Evolutionary conservation across 208 protist species (phyloP).

Genomic region (Blastocrithidia nonstop): DNA sequence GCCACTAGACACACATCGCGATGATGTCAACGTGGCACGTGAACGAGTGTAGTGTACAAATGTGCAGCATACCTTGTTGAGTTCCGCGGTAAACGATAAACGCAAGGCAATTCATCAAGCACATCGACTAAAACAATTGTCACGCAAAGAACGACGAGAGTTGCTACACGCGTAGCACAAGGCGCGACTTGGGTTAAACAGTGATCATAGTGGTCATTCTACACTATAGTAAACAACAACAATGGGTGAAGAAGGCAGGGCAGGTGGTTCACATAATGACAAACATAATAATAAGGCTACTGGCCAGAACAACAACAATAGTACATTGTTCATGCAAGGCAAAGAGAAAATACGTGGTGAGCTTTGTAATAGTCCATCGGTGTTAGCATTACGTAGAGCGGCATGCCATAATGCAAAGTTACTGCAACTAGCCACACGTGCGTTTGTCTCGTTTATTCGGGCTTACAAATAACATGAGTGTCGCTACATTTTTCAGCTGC

Average conservation of each 20-base stretch:
- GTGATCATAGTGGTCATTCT: conserved; percentile 14
- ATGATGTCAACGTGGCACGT: conserved; percentile 35
- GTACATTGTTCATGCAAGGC: too few relatives aligned
- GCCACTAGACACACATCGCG: conserved; percentile 51
- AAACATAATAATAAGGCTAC: too few relatives aligned
- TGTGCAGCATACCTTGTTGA: conserved; percentile 52
- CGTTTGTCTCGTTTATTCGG: conserved; percentile 86
- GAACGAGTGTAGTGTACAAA: conserved; percentile 40
- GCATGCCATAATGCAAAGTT: conserved; percentile 47
- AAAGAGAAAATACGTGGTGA: conserved; percentile 60
- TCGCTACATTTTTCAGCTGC: conserved; percentile 86
- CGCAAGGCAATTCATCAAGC: conserved; percentile 55
- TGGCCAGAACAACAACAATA: too few relatives aligned
- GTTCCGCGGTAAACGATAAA: conserved; percentile 39
- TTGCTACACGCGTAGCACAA: conserved; percentile 38
- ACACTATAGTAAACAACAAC: too few relatives aligned
- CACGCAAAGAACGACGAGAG: conserved; percentile 45
- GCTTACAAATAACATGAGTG: conserved; percentile 91
- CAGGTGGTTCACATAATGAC: too few relatives aligned
- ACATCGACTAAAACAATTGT: conserved; percentile 55
- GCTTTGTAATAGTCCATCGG: conserved; percentile 50
- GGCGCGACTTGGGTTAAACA: conserved; percentile 14
- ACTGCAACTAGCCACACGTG: conserved; percentile 55
- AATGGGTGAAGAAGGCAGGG: too few relatives aligned
- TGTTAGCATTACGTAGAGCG: conserved; percentile 42